Evolutionary conservation across 2,329 filamentous ascomycete genomes (phyloP).

Genomic region (Hymenotorrendiella dingleyae): DNA sequence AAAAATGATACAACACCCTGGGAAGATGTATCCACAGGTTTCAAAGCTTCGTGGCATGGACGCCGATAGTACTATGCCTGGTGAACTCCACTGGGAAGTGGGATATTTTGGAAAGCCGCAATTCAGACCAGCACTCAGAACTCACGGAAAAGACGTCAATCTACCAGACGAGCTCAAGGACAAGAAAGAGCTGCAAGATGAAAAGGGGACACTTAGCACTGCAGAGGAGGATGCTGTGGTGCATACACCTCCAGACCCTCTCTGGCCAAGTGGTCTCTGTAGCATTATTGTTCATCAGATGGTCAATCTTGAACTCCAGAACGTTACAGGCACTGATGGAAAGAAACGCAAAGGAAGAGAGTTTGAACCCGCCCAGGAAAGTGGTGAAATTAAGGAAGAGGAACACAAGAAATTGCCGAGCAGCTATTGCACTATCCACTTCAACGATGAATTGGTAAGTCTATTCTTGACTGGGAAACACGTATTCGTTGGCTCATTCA

Average conservation of each 20-base stretch:
- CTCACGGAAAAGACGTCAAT: slow-evolving; percentile 76
- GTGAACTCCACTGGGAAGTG: slow-evolving; percentile 91
- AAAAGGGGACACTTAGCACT: slow-evolving; percentile 72
- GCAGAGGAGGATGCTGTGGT: slow-evolving; percentile 77
- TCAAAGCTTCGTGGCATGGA: slow-evolving; percentile 80
- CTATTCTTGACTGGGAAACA: too few species aligned
- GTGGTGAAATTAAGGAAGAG: slow-evolving; percentile 83
- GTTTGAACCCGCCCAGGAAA: slow-evolving; percentile 80
- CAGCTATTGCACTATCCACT: slow-evolving; percentile 86
- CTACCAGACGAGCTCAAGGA: slow-evolving; percentile 70
- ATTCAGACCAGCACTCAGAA: slow-evolving; percentile 76
- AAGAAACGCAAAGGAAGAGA: slow-evolving; percentile 79
- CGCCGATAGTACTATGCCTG: slow-evolving; percentile 81
- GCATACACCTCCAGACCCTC: slow-evolving; percentile 88
- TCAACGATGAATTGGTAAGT: slow-evolving; percentile 74
- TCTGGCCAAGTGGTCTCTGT: slow-evolving; percentile 89
- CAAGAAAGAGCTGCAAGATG: slow-evolving; percentile 73
- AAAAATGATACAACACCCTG: slow-evolving; percentile 89
- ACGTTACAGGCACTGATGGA: slow-evolving; percentile 78
- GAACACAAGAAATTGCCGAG: slow-evolving; percentile 74
- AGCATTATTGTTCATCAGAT: slow-evolving; percentile 89
- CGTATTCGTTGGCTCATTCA: too few species aligned
- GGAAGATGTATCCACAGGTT: slow-evolving; percentile 84
- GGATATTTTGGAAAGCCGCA: slow-evolving; percentile 91
- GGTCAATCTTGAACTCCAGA: slow-evolving; percentile 86